Evolutionary conservation across 495 filamentous ascomycete genomes (phyloP), one percentile per base, ranked within the genome.

Genomic region (Hyaloscypha bicolor): DNA sequence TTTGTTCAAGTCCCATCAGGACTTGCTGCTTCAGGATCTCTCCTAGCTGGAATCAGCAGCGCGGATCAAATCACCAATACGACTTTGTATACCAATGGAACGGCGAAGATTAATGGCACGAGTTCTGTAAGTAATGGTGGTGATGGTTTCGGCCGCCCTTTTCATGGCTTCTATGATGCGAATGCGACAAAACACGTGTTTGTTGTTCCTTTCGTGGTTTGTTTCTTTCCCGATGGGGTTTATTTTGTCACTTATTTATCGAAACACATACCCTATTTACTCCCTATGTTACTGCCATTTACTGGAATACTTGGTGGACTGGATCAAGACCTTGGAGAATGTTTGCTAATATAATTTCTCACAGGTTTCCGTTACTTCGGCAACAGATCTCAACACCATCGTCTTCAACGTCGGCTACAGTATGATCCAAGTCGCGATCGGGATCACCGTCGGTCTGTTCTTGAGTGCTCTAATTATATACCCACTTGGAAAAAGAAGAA

Each of bases 1-100:
- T 96, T 96, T 71, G 94, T 99, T 6, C 91, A 95, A 62, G 95
- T 99, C 6, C 94, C 94, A 3, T 93, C 90, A 16, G 94, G 94
- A 4, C 82, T 99, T 14, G 92, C 95, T 1, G 93, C 93, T 5
- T 87, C 87, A 35, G 94, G 94, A 2, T 92, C 89, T 11, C 78
- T 97, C 65, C 82, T 99, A 16, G 88, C 86, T n/a, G 94, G 95
- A 9, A 83, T 99, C 48, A 87, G 86, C n/a, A 89, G 87, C 16
- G 94, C 93, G 2, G 88, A 97, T 72, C 85, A 93, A 71, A 87
- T 98, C 64, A 90, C 86, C 77, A 84, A 72, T 77, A 80, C 58
- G n/a, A 67, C 66, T 16, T 55, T 31, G 9, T 66, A 68, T 62
- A 21, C 53, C 22, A 74, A 74, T 64, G 69, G 69, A 19, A 72